Base-by-base conservation (phyloP, 1,284 basidiomycete species). In the Apiotrichum brassicae region DNA sequence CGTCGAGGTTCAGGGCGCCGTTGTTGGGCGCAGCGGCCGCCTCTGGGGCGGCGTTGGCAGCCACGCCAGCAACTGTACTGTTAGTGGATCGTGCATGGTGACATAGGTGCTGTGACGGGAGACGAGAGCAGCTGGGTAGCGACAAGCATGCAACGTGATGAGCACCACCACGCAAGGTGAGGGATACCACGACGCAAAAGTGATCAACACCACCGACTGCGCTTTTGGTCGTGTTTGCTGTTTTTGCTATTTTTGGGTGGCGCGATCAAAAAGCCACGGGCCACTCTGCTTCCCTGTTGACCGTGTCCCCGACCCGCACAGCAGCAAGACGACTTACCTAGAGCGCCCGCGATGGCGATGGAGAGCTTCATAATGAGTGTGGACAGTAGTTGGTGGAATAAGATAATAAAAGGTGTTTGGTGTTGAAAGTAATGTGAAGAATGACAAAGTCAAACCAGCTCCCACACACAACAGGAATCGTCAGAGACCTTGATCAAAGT, bases 291-390 rank as follows among this genome's bases (percentile, higher is more conserved):
- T 3, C 16, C 6, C 14, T 37, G 7, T n/a, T 2, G 22, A 9
- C 11, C 18, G 36, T 23, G 33, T n/a, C n/a, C 6, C 33, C 16
- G 33, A n/a, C n/a, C n/a, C n/a, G n/a, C n/a, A n/a, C 11, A 18
- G 12, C 11, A 20, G 14, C 8, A 7, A 7, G 28, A 18, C 18
- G 2, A 53, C 51, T 43, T 14, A 53, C 51, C 51, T 4, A 48
- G 32, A 1, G 33, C 34, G 22, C 41, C 46, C 30, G 43, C 37
- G 32, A 48, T 22, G 33, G 46, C 51, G 38, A 53, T 34, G 14
- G 51, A 44, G 23, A 48, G 36, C 38, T 53, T 53, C 51, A 53
- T 51, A 43, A 43, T 12, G 49, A 51, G 43, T 32, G 44, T 51
- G 40, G 14, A 19, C 12, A 28, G 40, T 42, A 42, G 40, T 43